A percentile compares a stretch with the other conserved stretches of the same genome.
phyloP scores from a whole-genome alignment of 192 early-diverging fungal genomes.

The Entomortierella parvispora region DNA sequence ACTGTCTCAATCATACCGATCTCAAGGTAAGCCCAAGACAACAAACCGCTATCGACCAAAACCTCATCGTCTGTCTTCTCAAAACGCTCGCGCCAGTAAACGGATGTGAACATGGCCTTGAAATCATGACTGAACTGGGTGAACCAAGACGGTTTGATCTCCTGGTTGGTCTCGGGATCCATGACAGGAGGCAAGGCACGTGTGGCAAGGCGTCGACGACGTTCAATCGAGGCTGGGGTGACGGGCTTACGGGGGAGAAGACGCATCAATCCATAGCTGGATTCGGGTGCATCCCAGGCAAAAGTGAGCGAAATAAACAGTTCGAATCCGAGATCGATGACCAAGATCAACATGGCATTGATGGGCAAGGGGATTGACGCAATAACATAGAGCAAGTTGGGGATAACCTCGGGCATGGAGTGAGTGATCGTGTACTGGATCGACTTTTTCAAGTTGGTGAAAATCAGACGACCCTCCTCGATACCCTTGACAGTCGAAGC shows the following conservation, averaged over 20 bases:
- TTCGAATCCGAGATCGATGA: constrained; percentile 96
- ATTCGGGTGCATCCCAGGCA: constrained; percentile 93
- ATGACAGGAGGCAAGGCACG: constrained; percentile 57
- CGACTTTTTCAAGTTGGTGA: constrained; percentile 94
- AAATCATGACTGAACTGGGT: constrained; percentile 36
- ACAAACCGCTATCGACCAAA: constrained; percentile 83
- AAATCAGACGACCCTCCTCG: constrained; percentile 95
- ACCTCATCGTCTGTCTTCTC: constrained; percentile 84
- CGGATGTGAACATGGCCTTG: constrained; percentile 58
- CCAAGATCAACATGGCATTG: constrained; percentile 85
- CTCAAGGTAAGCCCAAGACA: constrained; percentile 91
- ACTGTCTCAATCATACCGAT: constrained; percentile 82
- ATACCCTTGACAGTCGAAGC: constrained; percentile 93
- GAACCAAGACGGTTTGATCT: constrained; percentile 38
- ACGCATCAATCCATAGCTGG: constrained; percentile 82
- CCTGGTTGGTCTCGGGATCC: constrained; percentile 64
- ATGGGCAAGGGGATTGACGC: constrained; percentile 89
- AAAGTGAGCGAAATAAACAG: constrained; percentile 85
- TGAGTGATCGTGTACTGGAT: constrained; percentile 93
- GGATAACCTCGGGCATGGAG: constrained; percentile 90
- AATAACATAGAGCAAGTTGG: constrained; percentile 86
- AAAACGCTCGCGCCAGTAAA: constrained; percentile 72
- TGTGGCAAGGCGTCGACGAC: constrained; percentile 64
- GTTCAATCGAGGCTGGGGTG: constrained; percentile 77
- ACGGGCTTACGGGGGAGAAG: constrained; percentile 92